phyloP scores from a whole-genome alignment of 108 stramenopile genomes.

The Skeletonema menzelii region DNA sequence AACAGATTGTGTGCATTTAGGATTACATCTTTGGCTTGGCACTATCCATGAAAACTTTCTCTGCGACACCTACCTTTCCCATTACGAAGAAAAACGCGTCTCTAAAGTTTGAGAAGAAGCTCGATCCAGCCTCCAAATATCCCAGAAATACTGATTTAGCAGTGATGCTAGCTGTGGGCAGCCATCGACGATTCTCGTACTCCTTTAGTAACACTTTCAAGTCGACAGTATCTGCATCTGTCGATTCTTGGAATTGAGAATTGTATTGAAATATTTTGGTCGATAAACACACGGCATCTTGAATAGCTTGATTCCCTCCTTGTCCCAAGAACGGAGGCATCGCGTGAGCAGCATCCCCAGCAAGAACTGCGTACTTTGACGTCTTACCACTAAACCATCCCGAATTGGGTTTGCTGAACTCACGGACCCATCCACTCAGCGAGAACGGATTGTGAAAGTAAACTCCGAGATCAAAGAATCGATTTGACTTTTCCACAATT shows the following conservation, averaged over 20 bases:
- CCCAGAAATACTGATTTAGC: slow-evolving; percentile 71
- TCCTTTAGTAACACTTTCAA: slow-evolving; percentile 53
- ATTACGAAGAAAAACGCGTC: slow-evolving; percentile 73
- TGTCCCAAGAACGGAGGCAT: slow-evolving; percentile 97
- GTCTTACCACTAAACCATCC: slow-evolving; percentile 9
- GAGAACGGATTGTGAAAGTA: slow-evolving; percentile 87
- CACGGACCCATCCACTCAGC: slow-evolving; percentile 63
- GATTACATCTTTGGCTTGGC: slow-evolving; percentile 64
- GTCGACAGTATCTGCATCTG: slow-evolving; percentile 6
- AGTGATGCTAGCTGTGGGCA: slow-evolving; percentile 75
- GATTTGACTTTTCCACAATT: slow-evolving; percentile 49
- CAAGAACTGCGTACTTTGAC: slow-evolving; percentile 48
- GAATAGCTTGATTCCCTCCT: slow-evolving; percentile 96
- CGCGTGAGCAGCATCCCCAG: slow-evolving; percentile 95
- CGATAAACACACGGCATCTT: slow-evolving; percentile 71
- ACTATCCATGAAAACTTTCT: slow-evolving; percentile 63
- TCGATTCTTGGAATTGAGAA: slow-evolving; percentile 8
- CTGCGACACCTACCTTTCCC: slow-evolving; percentile 66
- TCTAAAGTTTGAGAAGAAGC: slow-evolving; percentile 60
- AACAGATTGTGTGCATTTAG: background rate
- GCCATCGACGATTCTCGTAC: slow-evolving; percentile 71
- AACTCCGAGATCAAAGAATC: slow-evolving; percentile 79
- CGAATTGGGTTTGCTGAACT: slow-evolving; percentile 29
- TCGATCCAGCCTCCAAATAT: slow-evolving; percentile 75
- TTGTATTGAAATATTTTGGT: slow-evolving; percentile 61